phyloP scores from a whole-genome alignment of 805 yeast genomes.

The Candida khao-thaluensis region DNA sequence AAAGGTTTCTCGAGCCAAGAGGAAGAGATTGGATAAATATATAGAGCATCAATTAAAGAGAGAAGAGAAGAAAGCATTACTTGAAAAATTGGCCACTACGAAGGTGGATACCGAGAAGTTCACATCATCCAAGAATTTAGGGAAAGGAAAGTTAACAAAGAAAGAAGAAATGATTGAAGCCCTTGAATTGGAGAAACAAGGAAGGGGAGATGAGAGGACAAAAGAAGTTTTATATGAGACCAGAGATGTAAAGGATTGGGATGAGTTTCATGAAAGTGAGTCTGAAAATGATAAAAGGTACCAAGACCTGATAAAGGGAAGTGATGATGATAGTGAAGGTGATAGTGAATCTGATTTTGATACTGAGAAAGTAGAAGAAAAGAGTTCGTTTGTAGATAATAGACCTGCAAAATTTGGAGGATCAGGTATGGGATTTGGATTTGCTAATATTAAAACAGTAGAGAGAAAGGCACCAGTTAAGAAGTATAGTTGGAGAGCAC shows the following conservation, averaged over 20 bases:
- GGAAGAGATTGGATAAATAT: conserved; percentile 82
- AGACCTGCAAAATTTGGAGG: conserved; percentile 64
- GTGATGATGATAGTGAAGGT: conserved; percentile 17
- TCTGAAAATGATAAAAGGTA: conserved; percentile 26
- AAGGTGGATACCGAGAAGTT: conserved; percentile 68
- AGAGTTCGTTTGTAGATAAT: conserved; percentile 56
- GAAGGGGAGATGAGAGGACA: conserved; percentile 63
- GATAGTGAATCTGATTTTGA: conserved; percentile 29
- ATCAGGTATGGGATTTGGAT: conserved; percentile 68
- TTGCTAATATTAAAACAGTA: conserved; percentile 52
- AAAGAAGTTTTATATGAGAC: conserved; percentile 68
- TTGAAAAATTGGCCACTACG: conserved; percentile 68
- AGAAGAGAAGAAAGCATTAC: conserved; percentile 78
- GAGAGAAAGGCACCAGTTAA: conserved; percentile 31
- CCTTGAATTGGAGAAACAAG: conserved; percentile 65
- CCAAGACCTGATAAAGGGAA: conserved; percentile 12
- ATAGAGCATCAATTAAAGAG: conserved; percentile 86
- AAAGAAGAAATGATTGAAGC: conserved; percentile 76
- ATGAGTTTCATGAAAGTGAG: conserved; percentile 1
- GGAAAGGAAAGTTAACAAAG: conserved; percentile 68
- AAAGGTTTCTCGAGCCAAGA: conserved; percentile 69
- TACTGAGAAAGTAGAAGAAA: conserved; percentile 13
- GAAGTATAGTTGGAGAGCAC: conserved; percentile 69
- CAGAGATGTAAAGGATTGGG: conserved; percentile 62
- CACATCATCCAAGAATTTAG: conserved; percentile 74